Evolutionary conservation across 306 rosid genomes (phyloP).

Genomic region (Lablab purpureus): DNA sequence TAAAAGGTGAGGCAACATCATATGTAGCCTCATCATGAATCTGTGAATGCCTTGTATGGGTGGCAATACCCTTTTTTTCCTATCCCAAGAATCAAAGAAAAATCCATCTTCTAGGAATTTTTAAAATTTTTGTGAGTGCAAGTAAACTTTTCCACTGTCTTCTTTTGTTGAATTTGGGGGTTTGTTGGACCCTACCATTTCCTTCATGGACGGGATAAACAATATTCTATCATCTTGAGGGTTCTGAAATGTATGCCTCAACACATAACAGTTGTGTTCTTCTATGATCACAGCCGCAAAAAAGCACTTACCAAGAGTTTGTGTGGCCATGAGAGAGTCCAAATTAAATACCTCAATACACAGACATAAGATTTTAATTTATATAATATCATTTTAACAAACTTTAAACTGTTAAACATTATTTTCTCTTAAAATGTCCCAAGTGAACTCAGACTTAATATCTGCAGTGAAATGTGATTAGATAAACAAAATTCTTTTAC

Average conservation of each 20-base stretch:
- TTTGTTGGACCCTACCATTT: conserved; percentile 52
- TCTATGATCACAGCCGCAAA: conserved; percentile 39
- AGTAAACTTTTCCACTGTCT: conserved; percentile 42
- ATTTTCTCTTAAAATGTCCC: not conserved
- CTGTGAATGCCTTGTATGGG: conserved; percentile 43
- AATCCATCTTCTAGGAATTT: conserved; percentile 24
- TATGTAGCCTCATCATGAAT: conserved; percentile 51
- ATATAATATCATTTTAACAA: not conserved
- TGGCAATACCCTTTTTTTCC: conserved; percentile 44
- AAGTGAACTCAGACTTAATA: conserved; percentile 21
- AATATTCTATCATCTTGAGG: conserved; percentile 46
- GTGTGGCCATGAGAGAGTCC: too few species aligned
- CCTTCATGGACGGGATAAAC: conserved; percentile 54
- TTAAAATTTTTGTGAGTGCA: conserved; percentile 24
- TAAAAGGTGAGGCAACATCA: conserved; percentile 51
- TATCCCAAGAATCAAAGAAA: conserved; percentile 36
- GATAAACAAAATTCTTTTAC: too few species aligned
- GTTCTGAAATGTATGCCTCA: conserved; percentile 36
- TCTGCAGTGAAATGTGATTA: too few species aligned
- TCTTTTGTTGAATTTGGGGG: conserved; percentile 47
- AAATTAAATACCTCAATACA: not conserved
- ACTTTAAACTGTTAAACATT: not conserved
- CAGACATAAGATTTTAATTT: not conserved
- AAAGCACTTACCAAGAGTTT: conserved; percentile 38
- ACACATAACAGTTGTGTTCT: conserved; percentile 25